phyloP scores from a whole-genome alignment of 768 basidiomycete genomes.

The Lactarius quietus region DNA sequence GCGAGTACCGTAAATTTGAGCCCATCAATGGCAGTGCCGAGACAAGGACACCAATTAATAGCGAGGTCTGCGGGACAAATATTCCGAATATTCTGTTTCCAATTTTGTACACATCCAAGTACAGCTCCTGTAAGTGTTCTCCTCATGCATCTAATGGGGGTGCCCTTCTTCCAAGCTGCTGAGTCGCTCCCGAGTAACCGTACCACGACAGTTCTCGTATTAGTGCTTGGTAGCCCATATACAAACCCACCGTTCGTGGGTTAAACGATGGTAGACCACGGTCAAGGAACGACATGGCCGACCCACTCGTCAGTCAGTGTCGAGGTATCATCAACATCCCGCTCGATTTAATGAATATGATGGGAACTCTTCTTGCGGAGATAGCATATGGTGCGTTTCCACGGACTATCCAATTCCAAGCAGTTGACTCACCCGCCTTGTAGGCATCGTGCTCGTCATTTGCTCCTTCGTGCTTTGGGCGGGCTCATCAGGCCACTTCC shows the following conservation, averaged over 20 bases:
- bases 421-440: neutral
- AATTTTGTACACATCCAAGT: neutral
- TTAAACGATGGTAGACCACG: neutral
- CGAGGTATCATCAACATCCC: slow-evolving; percentile 4
- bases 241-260: slow-evolving; percentile 1
- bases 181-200: neutral
- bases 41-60: slow-evolving; percentile 7
- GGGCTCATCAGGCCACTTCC: neutral
- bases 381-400: slow-evolving; percentile 29
- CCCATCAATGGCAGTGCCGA: neutral
- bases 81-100: neutral
- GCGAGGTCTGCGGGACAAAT: neutral
- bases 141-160: neutral
- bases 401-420: neutral
- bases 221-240: slow-evolving; percentile 5
- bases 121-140: neutral
- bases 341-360: slow-evolving; percentile 21
- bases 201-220: slow-evolving; percentile 23
- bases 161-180: neutral
- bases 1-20: neutral
- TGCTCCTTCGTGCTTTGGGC: slow-evolving; percentile 12
- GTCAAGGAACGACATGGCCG: slow-evolving; percentile 9
- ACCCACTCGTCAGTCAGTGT: neutral
- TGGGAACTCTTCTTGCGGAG: slow-evolving; percentile 29
- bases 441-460: slow-evolving; percentile 28